These are phyloP conservation scores for Przewalskia tangutica DNA, from an alignment of 257 asterid genomes.

Conservation along the genomic window DNA sequence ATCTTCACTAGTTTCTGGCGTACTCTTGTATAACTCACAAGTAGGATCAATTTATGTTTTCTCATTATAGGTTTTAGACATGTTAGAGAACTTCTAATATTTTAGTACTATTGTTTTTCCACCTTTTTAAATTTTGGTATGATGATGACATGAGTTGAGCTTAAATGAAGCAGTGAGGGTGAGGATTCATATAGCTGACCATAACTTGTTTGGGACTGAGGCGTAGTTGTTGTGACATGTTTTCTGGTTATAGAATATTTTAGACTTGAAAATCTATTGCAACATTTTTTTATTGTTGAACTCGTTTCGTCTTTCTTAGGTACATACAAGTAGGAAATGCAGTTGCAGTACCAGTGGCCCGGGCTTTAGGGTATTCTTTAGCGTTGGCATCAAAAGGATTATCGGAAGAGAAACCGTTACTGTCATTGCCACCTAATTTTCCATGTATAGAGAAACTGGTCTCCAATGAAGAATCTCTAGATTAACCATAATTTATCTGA, in stretches of 20 bases:
- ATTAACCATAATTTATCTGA: neutral
- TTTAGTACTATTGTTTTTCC: too few relatives aligned
- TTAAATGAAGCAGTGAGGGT: too few relatives aligned
- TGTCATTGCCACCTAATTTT: constrained; percentile 25
- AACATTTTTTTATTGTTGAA: neutral
- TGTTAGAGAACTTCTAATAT: too few relatives aligned
- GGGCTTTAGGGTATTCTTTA: constrained; percentile 57
- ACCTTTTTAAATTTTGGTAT: too few relatives aligned
- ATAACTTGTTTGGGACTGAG: too few relatives aligned
- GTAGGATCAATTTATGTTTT: too few relatives aligned
- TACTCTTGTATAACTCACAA: too few relatives aligned
- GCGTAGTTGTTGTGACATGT: neutral
- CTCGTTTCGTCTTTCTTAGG: constrained; percentile 16
- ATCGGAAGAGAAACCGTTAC: constrained; percentile 24
- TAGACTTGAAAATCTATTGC: neutral
- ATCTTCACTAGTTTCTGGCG: too few relatives aligned
- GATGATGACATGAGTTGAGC: too few relatives aligned
- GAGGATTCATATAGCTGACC: too few relatives aligned
- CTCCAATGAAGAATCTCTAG: neutral
- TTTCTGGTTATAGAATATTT: neutral
- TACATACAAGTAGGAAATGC: constrained; percentile 89
- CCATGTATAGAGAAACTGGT: neutral
- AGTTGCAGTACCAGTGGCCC: constrained; percentile 82
- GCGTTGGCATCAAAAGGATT: constrained; percentile 38
- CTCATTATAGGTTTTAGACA: too few relatives aligned